Evolutionary conservation across 2,329 filamentous ascomycete species (phyloP).

Genomic region (Neophaeococcomyces mojaviensis): DNA sequence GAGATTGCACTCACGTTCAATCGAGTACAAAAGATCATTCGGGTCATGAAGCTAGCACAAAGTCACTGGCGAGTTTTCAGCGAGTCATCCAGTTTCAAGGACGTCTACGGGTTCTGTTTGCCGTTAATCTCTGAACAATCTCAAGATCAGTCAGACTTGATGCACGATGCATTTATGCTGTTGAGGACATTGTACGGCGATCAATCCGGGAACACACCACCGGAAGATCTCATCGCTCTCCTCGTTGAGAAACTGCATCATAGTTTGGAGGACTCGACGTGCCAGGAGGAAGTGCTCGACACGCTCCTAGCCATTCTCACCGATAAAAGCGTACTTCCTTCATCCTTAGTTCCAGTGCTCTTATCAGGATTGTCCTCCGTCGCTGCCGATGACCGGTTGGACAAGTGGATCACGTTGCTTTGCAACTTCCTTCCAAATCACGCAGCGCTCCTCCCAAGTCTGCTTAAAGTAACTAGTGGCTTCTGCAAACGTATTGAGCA

Average conservation of each 20-base stretch:
- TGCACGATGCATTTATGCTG: neutral
- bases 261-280: constrained; percentile 5
- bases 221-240: constrained; percentile 11
- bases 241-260: constrained; percentile 14
- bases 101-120: constrained; percentile 1
- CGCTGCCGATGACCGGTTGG: constrained; percentile 67
- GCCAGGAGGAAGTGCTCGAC: constrained; percentile 17
- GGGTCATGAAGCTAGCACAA: neutral
- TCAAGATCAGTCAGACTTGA: neutral
- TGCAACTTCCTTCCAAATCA: constrained; percentile 78
- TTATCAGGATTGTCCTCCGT: constrained; percentile 64
- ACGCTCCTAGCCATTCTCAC: constrained; percentile 17
- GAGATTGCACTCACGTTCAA: constrained; percentile 6
- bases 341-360: constrained; percentile 1
- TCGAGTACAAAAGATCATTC: constrained; percentile 16
- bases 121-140: neutral
- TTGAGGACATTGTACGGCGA: constrained; percentile 11
- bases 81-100: neutral
- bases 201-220: constrained; percentile 10
- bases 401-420: constrained; percentile 86
- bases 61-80: constrained; percentile 6
- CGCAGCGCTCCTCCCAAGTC: constrained; percentile 71
- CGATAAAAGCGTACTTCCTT: constrained; percentile 2
- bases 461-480: constrained; percentile 85
- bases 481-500: constrained; percentile 68